Conservation (phyloP, 768 basidiomycete species). For the Phylloporus sp. region DNA sequence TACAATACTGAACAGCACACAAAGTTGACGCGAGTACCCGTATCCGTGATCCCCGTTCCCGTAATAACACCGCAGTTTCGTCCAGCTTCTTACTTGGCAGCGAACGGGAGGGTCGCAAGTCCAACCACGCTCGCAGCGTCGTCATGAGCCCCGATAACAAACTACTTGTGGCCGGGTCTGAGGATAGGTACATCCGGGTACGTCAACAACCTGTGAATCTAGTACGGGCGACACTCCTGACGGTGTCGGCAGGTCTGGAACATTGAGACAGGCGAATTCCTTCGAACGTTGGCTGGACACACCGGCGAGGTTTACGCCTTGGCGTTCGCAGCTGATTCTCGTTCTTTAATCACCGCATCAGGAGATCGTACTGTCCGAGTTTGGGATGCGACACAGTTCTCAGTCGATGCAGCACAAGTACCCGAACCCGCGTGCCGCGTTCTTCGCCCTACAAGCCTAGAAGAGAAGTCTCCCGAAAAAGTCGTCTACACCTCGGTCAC, state of each 20-base stretch:
- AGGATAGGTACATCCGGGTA: constrained; percentile 32
- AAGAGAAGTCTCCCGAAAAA: constrained; percentile 18
- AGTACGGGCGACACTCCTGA: neutral
- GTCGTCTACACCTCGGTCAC: constrained; percentile 29
- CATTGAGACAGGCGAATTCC: constrained; percentile 22
- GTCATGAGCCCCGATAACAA: constrained; percentile 29
- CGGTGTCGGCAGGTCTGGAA: constrained; percentile 24
- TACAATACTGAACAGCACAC: constrained; percentile 26
- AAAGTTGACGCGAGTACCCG: constrained; percentile 24
- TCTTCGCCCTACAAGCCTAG: constrained; percentile 16
- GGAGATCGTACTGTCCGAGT: constrained; percentile 33
- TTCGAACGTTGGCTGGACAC: constrained; percentile 31
- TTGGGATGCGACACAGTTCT: constrained; percentile 30
- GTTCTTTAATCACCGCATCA: constrained; percentile 32
- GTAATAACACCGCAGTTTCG: neutral
- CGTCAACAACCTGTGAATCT: constrained; percentile 4
- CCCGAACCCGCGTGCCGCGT: constrained; percentile 17
- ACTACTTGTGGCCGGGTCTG: constrained; percentile 31
- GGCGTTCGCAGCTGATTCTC: constrained; percentile 33
- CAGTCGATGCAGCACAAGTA: constrained; percentile 13
- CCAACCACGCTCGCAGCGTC: constrained; percentile 32
- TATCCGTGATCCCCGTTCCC: neutral
- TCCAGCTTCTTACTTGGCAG: constrained; percentile 26
- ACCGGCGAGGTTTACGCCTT: constrained; percentile 33
- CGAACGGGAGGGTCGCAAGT: constrained; percentile 15